Evolutionary conservation across 2,329 filamentous ascomycete genomes (phyloP).

Genomic region (Fusarium sp.): DNA sequence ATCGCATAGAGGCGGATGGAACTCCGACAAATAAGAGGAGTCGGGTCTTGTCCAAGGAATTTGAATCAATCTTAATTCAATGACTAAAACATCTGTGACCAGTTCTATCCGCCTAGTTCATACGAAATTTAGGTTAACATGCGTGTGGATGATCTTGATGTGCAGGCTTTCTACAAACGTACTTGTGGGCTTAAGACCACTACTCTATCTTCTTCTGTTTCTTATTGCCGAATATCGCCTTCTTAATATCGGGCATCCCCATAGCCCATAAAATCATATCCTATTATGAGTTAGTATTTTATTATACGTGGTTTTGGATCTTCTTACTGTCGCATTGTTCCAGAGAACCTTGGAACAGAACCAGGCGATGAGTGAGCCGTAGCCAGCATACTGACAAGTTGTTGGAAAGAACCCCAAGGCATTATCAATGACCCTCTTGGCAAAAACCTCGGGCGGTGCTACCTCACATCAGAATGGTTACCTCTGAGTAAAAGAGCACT

Average conservation of each 20-base stretch:
- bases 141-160: too few species aligned
- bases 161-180: too few species aligned
- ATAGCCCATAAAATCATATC: constrained; percentile 30
- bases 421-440: constrained; percentile 40
- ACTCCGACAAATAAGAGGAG: too few species aligned
- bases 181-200: too few species aligned
- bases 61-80: too few species aligned
- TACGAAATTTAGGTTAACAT: too few species aligned
- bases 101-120: too few species aligned
- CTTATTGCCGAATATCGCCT: constrained; percentile 19
- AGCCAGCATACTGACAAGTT: constrained; percentile 27
- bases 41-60: too few species aligned
- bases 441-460: constrained; percentile 40
- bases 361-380: constrained; percentile 33
- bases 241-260: constrained; percentile 33
- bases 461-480: constrained; percentile 6
- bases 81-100: too few species aligned
- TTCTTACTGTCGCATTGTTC: constrained; percentile 30
- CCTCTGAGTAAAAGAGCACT: neutral
- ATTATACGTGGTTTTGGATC: too few species aligned
- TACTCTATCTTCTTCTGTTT: neutral
- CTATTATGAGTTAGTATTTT: constrained; percentile 10
- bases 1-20: too few species aligned
- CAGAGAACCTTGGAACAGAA: constrained; percentile 37
- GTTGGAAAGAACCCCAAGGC: constrained; percentile 23